Evolutionary conservation across 2,329 filamentous ascomycete genomes (phyloP).

Genomic region (Domatiomyces globalis): DNA sequence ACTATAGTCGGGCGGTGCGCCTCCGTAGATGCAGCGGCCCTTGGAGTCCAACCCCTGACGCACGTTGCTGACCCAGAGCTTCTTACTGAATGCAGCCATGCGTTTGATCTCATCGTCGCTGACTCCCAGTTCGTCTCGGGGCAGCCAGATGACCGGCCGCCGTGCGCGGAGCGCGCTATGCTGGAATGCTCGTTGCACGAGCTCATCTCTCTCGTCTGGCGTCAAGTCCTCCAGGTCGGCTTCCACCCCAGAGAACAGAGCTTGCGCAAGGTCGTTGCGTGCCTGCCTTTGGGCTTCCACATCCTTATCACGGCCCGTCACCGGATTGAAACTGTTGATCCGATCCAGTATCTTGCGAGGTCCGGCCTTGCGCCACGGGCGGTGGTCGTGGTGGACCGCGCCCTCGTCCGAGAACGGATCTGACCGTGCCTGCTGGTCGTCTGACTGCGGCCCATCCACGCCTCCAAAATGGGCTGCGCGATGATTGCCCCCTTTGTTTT

Average conservation of each 20-base stretch:
- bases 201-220: constrained; percentile 70
- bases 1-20: constrained; percentile 77
- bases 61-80: constrained; percentile 88
- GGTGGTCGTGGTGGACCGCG: constrained; percentile 1
- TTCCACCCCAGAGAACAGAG: constrained; percentile 72
- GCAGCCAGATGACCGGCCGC: constrained; percentile 85
- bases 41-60: constrained; percentile 78
- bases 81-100: constrained; percentile 57
- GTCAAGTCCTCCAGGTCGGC: constrained; percentile 93
- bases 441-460: constrained; percentile 18
- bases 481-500: constrained; percentile 23
- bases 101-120: constrained; percentile 79
- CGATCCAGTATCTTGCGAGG: constrained; percentile 14
- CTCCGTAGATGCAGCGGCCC: constrained; percentile 67
- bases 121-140: constrained; percentile 75
- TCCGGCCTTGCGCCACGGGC: constrained; percentile 3
- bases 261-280: constrained; percentile 52
- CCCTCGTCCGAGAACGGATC: constrained; percentile 27
- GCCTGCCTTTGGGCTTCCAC: constrained; percentile 53
- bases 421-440: constrained; percentile 21
- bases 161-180: constrained; percentile 75
- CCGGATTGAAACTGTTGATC: constrained; percentile 18
- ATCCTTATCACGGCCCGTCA: constrained; percentile 41
- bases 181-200: constrained; percentile 79
- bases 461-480: constrained; percentile 29